phyloP scores from a whole-genome alignment of 2,329 filamentous ascomycete species.

The Paraphaeosphaeria sporulosa region DNA sequence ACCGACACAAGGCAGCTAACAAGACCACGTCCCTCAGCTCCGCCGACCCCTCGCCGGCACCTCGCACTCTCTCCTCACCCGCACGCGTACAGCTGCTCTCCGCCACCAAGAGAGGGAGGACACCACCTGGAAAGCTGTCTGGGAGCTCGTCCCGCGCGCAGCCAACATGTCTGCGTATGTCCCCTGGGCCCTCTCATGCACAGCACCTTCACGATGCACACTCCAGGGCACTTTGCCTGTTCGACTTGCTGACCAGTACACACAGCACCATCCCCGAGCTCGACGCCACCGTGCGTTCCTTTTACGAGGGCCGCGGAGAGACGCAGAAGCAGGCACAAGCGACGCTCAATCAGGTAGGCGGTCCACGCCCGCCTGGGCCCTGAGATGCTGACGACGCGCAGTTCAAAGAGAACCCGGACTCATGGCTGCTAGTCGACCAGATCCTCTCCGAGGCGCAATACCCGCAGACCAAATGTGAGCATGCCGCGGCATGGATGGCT shows the following conservation, averaged over 20 bases:
- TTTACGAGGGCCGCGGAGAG: constrained; percentile 96
- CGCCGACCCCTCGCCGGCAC: constrained; percentile 22
- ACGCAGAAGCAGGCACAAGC: constrained; percentile 97
- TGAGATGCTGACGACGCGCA: constrained; percentile 51
- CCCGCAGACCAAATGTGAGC: constrained; percentile 92
- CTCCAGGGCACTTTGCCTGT: neutral
- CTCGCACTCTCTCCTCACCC: constrained; percentile 9
- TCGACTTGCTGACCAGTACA: neutral
- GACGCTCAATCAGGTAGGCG: constrained; percentile 84
- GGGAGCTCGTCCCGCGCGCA: constrained; percentile 45
- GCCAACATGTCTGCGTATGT: constrained; percentile 64
- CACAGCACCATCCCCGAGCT: constrained; percentile 79
- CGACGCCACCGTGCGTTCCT: constrained; percentile 93
- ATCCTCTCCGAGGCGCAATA: constrained; percentile 93
- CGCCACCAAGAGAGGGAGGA: constrained; percentile 30
- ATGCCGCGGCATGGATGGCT: constrained; percentile 20
- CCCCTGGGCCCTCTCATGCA: neutral
- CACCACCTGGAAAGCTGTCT: constrained; percentile 32
- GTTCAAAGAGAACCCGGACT: constrained; percentile 99
- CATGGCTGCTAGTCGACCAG: constrained; percentile 97
- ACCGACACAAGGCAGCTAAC: constrained; percentile 37
- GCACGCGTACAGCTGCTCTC: constrained; percentile 19
- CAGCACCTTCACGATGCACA: neutral
- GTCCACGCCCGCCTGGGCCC: constrained; percentile 3
- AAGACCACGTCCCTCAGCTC: constrained; percentile 25